Conservation (phyloP, 2,329 filamentous ascomycete genomes). For the Xenoacremonium recifei region DNA sequence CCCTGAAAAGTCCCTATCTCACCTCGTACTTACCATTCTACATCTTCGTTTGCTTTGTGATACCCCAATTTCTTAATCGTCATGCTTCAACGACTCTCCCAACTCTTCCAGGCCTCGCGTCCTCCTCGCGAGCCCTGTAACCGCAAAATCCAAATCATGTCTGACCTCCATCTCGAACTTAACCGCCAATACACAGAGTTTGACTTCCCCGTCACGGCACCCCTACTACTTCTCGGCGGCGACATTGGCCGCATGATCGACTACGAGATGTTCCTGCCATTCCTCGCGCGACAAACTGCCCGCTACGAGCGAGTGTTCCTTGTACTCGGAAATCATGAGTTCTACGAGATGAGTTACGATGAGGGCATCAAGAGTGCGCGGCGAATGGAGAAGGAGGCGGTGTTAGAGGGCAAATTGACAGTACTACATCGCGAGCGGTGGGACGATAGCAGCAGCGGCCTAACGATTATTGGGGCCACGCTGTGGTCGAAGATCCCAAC, state of each 20-base stretch:
- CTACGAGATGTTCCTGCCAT: slow-evolving; percentile 42
- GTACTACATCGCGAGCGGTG: slow-evolving; percentile 43
- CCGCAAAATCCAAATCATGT: slow-evolving; percentile 36
- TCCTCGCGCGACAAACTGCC: slow-evolving; percentile 40
- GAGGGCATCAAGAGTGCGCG: slow-evolving; percentile 36
- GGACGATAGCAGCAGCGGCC: slow-evolving; percentile 35
- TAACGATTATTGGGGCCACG: slow-evolving; percentile 58
- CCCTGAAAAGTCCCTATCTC: too few species aligned
- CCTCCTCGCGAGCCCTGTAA: slow-evolving; percentile 16
- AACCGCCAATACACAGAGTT: slow-evolving; percentile 42
- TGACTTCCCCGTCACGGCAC: slow-evolving; percentile 38
- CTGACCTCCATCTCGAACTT: slow-evolving; percentile 50
- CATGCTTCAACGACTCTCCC: slow-evolving; percentile 15
- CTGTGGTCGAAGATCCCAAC: slow-evolving; percentile 53
- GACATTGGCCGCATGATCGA: slow-evolving; percentile 50
- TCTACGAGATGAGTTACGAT: slow-evolving; percentile 43
- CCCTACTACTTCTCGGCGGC: slow-evolving; percentile 46
- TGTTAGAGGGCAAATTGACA: slow-evolving; percentile 36
- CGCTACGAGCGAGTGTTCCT: slow-evolving; percentile 45
- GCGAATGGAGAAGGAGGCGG: slow-evolving; percentile 36
- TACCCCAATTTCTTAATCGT: slow-evolving; percentile 6
- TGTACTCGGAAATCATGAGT: slow-evolving; percentile 55
- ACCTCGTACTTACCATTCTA: too few species aligned
- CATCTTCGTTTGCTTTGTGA: too few species aligned
- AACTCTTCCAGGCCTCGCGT: slow-evolving; percentile 16